phyloP scores from a whole-genome alignment of 2,329 filamentous ascomycete genomes.

The Hymenoscyphus albidus region DNA sequence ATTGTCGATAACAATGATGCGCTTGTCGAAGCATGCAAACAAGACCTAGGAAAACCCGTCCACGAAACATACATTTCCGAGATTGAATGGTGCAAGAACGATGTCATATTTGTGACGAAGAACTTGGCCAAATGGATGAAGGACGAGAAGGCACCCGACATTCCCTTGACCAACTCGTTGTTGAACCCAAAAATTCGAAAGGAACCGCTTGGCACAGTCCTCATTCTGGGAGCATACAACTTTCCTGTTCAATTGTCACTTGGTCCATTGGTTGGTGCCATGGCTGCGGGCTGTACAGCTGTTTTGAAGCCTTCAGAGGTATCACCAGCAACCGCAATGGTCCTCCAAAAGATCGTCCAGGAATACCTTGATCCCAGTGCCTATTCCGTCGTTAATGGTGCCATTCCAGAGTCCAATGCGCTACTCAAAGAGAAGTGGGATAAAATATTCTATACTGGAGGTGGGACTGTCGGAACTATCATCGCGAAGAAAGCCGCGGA shows the following conservation, averaged over 20 bases:
- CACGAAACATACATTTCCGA: conserved; percentile 75
- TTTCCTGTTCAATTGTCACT: conserved; percentile 82
- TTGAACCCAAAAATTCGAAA: conserved; percentile 76
- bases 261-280: conserved; percentile 79
- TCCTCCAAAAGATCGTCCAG: conserved; percentile 75
- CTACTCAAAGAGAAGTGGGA: conserved; percentile 89
- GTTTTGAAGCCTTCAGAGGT: conserved; percentile 89
- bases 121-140: conserved; percentile 78
- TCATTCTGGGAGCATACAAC: conserved; percentile 93
- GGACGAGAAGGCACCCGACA: conserved; percentile 71
- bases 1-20: conserved; percentile 72
- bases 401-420: conserved; percentile 72
- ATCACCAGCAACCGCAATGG: conserved; percentile 69
- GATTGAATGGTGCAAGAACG: conserved; percentile 73
- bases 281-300: conserved; percentile 85
- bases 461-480: conserved; percentile 73
- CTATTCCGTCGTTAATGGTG: conserved; percentile 78
- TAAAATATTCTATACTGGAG: conserved; percentile 97
- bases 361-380: conserved; percentile 71
- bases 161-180: conserved; percentile 62
- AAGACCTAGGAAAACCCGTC: conserved; percentile 73
- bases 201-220: conserved; percentile 77
- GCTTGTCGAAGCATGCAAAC: conserved; percentile 69
- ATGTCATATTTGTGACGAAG: conserved; percentile 73
- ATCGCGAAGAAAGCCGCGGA: conserved; percentile 86